Evolutionary conservation across 306 rosid genomes (phyloP).

Genomic region (Lathyrus oleraceus): DNA sequence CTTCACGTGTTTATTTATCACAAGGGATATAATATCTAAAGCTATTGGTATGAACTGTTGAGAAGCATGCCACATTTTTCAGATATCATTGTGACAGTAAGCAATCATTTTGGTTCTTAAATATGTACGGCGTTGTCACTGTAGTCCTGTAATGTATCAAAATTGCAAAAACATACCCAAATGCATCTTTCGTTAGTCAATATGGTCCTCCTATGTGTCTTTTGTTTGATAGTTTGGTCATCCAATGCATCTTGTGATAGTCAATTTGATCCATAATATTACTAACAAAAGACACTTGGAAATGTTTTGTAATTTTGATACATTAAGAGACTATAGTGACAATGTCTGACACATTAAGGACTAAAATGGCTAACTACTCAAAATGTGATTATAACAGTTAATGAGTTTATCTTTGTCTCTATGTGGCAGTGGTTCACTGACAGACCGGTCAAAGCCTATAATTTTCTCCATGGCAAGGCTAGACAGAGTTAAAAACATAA

Average conservation of each 20-base stretch:
- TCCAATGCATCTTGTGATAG: too few species aligned
- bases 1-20: neutral
- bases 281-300: too few species aligned
- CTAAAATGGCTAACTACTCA: neutral
- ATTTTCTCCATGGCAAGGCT: slow-evolving; percentile 92
- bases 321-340: too few species aligned
- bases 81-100: neutral
- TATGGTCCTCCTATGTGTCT: too few species aligned
- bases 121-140: too few species aligned
- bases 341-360: neutral
- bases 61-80: neutral
- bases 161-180: too few species aligned
- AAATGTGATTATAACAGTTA: neutral
- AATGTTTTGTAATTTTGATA: too few species aligned
- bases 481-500: slow-evolving; percentile 75
- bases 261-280: too few species aligned
- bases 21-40: slow-evolving; percentile 6
- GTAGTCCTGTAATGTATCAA: too few species aligned
- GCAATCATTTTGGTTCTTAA: too few species aligned
- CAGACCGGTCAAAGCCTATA: slow-evolving; percentile 77
- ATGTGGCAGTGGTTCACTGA: slow-evolving; percentile 63
- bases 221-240: too few species aligned
- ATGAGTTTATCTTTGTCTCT: slow-evolving; percentile 30
- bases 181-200: too few species aligned
- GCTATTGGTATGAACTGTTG: neutral